A percentile compares a stretch with the other conserved stretches of the same genome.
These are phyloP conservation scores for Schwanniomyces polymorphus DNA, from an alignment of 805 yeast species.

Conservation along the genomic window DNA sequence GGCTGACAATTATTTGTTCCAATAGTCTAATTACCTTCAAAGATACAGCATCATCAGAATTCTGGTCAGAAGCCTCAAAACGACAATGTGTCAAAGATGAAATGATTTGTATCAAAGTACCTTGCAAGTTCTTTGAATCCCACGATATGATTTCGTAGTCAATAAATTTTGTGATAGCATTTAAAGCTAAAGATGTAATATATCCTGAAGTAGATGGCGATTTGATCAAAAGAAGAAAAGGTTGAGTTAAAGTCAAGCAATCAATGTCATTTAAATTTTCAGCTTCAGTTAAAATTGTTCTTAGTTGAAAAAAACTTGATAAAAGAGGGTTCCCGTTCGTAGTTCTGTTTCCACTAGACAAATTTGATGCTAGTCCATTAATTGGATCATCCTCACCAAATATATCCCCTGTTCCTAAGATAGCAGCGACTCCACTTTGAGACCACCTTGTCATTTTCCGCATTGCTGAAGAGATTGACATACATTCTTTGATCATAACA, in stretches of 20 bases:
- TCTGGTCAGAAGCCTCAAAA: conserved; percentile 92
- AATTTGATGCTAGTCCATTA: conserved; percentile 19
- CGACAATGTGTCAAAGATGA: conserved; percentile 88
- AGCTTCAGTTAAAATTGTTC: conserved; percentile 65
- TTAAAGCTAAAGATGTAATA: conserved; percentile 79
- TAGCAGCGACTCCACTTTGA: conserved; percentile 80
- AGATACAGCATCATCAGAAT: conserved; percentile 87
- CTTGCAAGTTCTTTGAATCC: conserved; percentile 53
- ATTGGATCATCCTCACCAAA: conserved; percentile 46
- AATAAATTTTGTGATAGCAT: conserved; percentile 72
- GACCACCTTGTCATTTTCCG: conserved; percentile 68
- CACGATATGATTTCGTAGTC: conserved; percentile 64
- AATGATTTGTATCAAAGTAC: conserved; percentile 63
- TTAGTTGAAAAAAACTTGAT: conserved; percentile 75
- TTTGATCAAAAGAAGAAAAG: conserved; percentile 80
- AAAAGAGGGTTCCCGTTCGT: conserved; percentile 56
- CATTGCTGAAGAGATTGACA: conserved; percentile 84
- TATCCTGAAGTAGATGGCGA: conserved; percentile 84
- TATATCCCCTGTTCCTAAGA: conserved; percentile 65
- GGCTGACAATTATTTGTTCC: conserved; percentile 64
- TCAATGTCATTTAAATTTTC: conserved; percentile 57
- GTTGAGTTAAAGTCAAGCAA: conserved; percentile 74
- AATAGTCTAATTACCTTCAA: conserved; percentile 77
- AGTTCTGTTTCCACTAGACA: conserved; percentile 3
- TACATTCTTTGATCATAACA: conserved; percentile 85